Evolutionary conservation across 1,284 basidiomycete genomes (phyloP).

Genomic region (Tilletia walkeri): DNA sequence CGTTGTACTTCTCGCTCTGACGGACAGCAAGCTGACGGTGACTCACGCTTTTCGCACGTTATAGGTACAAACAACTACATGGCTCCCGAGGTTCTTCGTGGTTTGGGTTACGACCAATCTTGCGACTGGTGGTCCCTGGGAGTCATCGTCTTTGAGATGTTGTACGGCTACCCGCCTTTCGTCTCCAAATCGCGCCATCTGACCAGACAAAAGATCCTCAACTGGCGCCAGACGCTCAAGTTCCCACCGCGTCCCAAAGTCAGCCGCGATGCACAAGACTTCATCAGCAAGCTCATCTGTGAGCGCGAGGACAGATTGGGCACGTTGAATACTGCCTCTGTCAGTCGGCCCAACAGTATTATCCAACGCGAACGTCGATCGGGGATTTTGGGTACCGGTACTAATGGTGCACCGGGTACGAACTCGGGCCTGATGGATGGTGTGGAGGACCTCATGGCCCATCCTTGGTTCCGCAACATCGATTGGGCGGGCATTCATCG

Average conservation of each 20-base stretch:
- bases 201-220: slow-evolving; percentile 61
- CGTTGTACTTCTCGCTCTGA: too few species aligned
- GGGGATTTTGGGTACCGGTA: slow-evolving; percentile 62
- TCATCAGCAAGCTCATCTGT: slow-evolving; percentile 84
- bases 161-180: slow-evolving; percentile 74
- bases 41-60: slow-evolving; percentile 57
- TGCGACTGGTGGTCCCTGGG: slow-evolving; percentile 99
- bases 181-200: slow-evolving; percentile 52
- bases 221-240: slow-evolving; percentile 81
- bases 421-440: slow-evolving; percentile 64
- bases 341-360: slow-evolving; percentile 72
- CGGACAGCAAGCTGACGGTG: slow-evolving; percentile 4
- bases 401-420: slow-evolving; percentile 39
- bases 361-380: slow-evolving; percentile 71
- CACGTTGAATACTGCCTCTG: slow-evolving; percentile 67
- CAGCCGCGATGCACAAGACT: slow-evolving; percentile 77
- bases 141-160: slow-evolving; percentile 68
- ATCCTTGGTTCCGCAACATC: slow-evolving; percentile 51
- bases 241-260: slow-evolving; percentile 81
- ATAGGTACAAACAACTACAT: slow-evolving; percentile 61
- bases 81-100: slow-evolving; percentile 90
- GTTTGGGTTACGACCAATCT: slow-evolving; percentile 79
- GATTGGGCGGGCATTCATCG: slow-evolving; percentile 39
- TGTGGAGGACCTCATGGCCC: slow-evolving; percentile 78
- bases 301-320: slow-evolving; percentile 91